Percentiles rank a stretch among this genome's conserved stretches.
Conservation (phyloP, 768 basidiomycete genomes). For the Phanerochaete sordida region DNA sequence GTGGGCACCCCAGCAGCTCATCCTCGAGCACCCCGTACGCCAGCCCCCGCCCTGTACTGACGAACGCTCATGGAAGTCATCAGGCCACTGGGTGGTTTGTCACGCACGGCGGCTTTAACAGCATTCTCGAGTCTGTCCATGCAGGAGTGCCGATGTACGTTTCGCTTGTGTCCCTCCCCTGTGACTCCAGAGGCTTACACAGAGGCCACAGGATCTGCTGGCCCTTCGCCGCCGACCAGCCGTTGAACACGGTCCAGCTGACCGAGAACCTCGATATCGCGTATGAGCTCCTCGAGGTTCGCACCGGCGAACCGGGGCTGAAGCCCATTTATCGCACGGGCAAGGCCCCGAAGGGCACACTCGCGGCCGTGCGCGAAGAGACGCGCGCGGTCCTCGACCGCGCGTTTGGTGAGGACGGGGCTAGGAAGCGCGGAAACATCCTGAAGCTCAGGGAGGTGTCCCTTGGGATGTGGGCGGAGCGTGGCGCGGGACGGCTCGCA, state of each 20-base stretch:
- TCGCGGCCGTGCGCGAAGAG: conserved; percentile 19
- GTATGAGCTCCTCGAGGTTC: conserved; percentile 21
- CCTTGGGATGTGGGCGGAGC: conserved; percentile 8
- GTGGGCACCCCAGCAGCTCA: conserved; percentile 24
- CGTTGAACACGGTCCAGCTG: conserved; percentile 16
- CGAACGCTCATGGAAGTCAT: neutral
- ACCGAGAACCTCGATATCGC: conserved; percentile 15
- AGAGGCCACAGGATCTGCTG: conserved; percentile 19
- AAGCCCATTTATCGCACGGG: conserved; percentile 15
- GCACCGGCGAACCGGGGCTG: conserved; percentile 13
- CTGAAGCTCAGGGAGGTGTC: conserved; percentile 3
- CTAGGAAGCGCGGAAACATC: conserved; percentile 17
- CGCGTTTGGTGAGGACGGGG: conserved; percentile 18
- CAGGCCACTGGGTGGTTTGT: conserved; percentile 24
- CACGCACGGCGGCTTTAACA: conserved; percentile 24
- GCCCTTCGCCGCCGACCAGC: conserved; percentile 25
- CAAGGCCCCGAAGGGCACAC: conserved; percentile 14
- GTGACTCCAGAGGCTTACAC: neutral
- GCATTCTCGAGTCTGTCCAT: conserved; percentile 19
- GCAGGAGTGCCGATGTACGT: conserved; percentile 21
- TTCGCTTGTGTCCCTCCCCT: neutral
- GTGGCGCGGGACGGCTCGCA: neutral
- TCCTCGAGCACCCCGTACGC: conserved; percentile 23
- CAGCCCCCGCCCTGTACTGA: neutral
- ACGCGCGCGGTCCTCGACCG: conserved; percentile 7